A percentile compares a stretch with the other conserved stretches of the same genome.
Conservation (phyloP, 495 filamentous ascomycete genomes). For the Recurvomyces mirabilis region DNA sequence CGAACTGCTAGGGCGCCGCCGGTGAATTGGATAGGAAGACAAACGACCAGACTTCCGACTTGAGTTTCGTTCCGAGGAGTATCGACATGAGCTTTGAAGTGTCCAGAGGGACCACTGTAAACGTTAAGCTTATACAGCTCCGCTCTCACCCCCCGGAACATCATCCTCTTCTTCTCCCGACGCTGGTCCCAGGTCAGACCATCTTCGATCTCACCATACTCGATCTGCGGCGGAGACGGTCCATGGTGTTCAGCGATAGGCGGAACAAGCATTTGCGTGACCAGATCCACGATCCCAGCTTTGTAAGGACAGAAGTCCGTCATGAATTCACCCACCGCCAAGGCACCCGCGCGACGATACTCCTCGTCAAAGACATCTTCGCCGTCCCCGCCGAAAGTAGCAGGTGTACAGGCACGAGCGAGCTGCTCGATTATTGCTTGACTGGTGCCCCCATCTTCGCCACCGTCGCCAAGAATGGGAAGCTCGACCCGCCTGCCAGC, state of each 20-base stretch:
- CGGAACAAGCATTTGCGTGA: constrained; percentile 40
- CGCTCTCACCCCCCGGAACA: no score
- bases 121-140: constrained; percentile 51
- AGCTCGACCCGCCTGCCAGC: no score
- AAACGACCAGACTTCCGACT: constrained; percentile 47
- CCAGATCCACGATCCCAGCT: constrained; percentile 39
- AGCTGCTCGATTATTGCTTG: no score
- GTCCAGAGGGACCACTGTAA: constrained; percentile 43
- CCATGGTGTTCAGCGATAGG: constrained; percentile 17
- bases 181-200: no score
- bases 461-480: no score
- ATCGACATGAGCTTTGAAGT: constrained; percentile 45
- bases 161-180: no score
- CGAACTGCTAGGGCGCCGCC: constrained; percentile 33
- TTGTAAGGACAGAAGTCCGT: constrained; percentile 43
- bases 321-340: constrained; percentile 36
- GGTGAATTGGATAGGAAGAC: constrained; percentile 37
- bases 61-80: constrained; percentile 39
- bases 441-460: no score
- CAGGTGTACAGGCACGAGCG: constrained; percentile 33
- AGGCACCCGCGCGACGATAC: constrained; percentile 42
- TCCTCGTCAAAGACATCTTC: constrained; percentile 38
- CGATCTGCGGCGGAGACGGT: no score
- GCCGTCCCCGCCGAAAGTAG: constrained; percentile 37
- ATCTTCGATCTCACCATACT: no score